Evolutionary conservation across 768 basidiomycete genomes (phyloP).

Genomic region (Pholiota molesta): DNA sequence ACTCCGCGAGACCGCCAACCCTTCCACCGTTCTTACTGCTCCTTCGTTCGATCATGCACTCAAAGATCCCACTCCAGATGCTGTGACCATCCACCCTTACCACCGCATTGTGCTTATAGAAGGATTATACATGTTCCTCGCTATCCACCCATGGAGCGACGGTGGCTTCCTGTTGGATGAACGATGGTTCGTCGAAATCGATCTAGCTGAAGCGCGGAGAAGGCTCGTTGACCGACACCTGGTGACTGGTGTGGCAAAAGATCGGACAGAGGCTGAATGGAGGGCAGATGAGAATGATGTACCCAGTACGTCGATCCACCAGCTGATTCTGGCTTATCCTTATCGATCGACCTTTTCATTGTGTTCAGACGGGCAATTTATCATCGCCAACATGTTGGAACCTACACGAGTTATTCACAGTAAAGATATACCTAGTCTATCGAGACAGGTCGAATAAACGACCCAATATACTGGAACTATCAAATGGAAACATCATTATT

Average conservation of each 20-base stretch:
- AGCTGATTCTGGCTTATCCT: constrained; percentile 4
- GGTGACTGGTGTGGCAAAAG: constrained; percentile 71
- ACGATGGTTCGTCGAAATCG: constrained; percentile 72
- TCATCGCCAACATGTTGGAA: constrained; percentile 47
- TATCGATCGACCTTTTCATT: constrained; percentile 4
- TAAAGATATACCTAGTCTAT: constrained; percentile 12
- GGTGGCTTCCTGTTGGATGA: constrained; percentile 73
- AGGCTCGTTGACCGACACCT: constrained; percentile 77
- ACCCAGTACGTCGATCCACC: constrained; percentile 51
- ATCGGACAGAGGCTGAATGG: constrained; percentile 64
- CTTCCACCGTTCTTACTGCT: constrained; percentile 48
- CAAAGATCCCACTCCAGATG: constrained; percentile 78
- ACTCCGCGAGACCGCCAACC: constrained; percentile 40
- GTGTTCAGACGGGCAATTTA: constrained; percentile 46
- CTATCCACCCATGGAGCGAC: constrained; percentile 71
- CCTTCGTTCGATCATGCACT: constrained; percentile 87
- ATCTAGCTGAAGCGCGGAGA: constrained; percentile 52
- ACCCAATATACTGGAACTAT: neutral
- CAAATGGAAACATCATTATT: neutral
- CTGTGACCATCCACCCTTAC: constrained; percentile 55
- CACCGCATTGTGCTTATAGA: constrained; percentile 88
- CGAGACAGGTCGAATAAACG: neutral
- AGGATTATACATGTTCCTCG: constrained; percentile 84
- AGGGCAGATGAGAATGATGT: constrained; percentile 79
- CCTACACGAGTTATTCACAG: constrained; percentile 46